Conservation (phyloP, 306 rosid genomes). For the Argentina anserina region DNA sequence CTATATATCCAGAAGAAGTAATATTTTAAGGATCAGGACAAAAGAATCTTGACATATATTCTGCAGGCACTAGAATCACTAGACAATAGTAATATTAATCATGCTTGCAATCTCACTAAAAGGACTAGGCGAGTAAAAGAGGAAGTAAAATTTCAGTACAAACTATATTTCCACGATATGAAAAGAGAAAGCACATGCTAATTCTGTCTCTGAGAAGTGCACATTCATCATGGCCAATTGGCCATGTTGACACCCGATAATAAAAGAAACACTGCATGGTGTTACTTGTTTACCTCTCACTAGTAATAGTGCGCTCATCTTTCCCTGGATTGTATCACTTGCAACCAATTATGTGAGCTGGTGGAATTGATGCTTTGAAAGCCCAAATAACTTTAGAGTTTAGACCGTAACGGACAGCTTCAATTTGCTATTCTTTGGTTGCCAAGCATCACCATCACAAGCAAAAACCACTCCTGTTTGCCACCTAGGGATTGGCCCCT, state of each 20-base stretch:
- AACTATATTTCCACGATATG: not conserved
- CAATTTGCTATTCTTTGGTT: constrained; percentile 90
- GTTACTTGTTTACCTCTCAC: constrained; percentile 61
- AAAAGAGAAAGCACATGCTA: not conserved
- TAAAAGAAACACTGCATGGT: not conserved
- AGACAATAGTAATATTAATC: not conserved
- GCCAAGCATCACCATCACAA: constrained; percentile 99
- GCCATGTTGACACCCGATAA: not conserved
- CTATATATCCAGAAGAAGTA: not conserved
- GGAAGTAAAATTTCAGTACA: not conserved
- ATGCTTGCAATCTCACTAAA: not conserved
- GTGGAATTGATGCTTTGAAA: constrained; percentile 76
- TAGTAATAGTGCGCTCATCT: constrained; percentile 84
- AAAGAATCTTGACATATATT: no score
- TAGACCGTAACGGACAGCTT: constrained; percentile 82
- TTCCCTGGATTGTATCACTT: constrained; percentile 93
- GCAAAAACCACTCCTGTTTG: constrained; percentile 76
- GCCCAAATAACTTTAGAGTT: constrained; percentile 89
- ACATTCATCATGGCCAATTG: not conserved
- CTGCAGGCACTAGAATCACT: no score
- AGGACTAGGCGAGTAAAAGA: not conserved
- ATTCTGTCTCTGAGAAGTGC: not conserved
- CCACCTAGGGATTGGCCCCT: constrained; percentile 95
- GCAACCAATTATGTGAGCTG: constrained; percentile 84
- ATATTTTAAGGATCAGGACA: not conserved